Evolutionary conservation across 495 filamentous ascomycete genomes (phyloP).

Genomic region (Darksidea phi): DNA sequence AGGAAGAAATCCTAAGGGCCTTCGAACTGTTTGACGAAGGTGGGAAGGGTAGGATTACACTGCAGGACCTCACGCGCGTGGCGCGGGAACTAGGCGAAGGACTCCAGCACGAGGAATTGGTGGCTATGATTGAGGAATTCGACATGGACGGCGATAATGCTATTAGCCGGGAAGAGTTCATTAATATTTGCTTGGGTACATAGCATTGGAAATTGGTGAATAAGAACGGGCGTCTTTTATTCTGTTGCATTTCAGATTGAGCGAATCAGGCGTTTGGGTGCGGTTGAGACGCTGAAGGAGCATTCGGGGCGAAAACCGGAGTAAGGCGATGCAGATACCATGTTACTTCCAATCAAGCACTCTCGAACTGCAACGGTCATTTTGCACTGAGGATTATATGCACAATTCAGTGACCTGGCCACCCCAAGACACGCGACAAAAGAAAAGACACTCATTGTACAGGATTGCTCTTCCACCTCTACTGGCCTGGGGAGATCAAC

Average conservation of each 20-base stretch:
- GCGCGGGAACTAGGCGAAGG: slow-evolving; percentile 88
- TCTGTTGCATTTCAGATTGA: not conserved
- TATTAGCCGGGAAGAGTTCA: slow-evolving; percentile 87
- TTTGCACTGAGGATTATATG: slow-evolving; percentile 25
- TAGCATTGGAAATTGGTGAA: slow-evolving; percentile 1
- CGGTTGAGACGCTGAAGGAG: not conserved
- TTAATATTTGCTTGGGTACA: slow-evolving; percentile 63
- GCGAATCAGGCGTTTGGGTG: not conserved
- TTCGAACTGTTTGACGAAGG: slow-evolving; percentile 86
- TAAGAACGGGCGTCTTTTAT: not conserved
- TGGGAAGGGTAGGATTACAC: slow-evolving; percentile 76
- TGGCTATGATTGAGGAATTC: slow-evolving; percentile 98
- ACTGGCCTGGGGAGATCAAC: slow-evolving; percentile 81
- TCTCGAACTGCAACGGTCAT: not conserved
- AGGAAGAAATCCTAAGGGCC: slow-evolving; percentile 86
- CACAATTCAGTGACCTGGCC: slow-evolving; percentile 28
- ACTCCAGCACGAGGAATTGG: slow-evolving; percentile 86
- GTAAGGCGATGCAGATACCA: slow-evolving; percentile 8
- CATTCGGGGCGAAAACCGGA: too few species aligned
- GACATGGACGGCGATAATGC: slow-evolving; percentile 89
- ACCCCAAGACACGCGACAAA: slow-evolving; percentile 6
- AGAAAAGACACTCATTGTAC: slow-evolving; percentile 23
- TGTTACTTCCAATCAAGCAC: not conserved
- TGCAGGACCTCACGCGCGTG: slow-evolving; percentile 82
- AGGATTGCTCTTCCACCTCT: slow-evolving; percentile 14